Percentiles rank a stretch among this genome's conserved stretches.
Conservation (phyloP, 2,329 filamentous ascomycete genomes). For the Pyricularia sp. region DNA sequence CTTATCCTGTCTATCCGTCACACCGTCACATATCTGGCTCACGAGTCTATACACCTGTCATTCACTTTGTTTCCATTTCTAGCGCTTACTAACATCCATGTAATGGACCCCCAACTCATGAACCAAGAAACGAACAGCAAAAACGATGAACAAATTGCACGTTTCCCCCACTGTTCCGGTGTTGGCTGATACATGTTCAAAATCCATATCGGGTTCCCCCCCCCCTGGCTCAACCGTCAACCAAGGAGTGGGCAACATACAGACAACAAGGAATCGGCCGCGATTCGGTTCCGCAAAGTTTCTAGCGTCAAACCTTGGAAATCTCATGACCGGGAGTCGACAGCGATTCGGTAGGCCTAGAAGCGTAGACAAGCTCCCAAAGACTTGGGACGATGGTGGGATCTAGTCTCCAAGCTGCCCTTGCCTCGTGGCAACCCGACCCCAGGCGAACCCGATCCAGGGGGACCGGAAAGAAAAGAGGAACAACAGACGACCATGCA, state of each 20-base stretch:
- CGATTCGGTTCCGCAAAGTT: neutral
- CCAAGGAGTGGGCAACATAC: neutral
- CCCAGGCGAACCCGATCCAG: neutral
- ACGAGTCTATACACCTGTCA: too few relatives aligned
- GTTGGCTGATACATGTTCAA: neutral
- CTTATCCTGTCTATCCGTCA: too few relatives aligned
- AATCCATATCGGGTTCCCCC: neutral
- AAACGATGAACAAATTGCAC: neutral
- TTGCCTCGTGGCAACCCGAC: neutral
- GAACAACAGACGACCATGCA: too few relatives aligned
- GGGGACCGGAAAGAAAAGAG: too few relatives aligned
- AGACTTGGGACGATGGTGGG: neutral
- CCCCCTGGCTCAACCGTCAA: neutral
- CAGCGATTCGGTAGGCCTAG: neutral
- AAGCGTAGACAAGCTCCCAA: neutral
- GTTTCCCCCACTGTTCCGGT: neutral
- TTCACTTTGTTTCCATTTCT: too few relatives aligned
- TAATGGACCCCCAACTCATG: neutral
- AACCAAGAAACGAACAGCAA: neutral
- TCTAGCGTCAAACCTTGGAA: neutral
- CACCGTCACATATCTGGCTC: too few relatives aligned
- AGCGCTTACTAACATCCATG: neutral
- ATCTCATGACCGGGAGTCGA: neutral
- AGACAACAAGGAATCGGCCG: neutral
- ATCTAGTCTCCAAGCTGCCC: neutral